Evolutionary conservation across 345 rosid species (phyloP).

Genomic region (Sapria himalayana): DNA sequence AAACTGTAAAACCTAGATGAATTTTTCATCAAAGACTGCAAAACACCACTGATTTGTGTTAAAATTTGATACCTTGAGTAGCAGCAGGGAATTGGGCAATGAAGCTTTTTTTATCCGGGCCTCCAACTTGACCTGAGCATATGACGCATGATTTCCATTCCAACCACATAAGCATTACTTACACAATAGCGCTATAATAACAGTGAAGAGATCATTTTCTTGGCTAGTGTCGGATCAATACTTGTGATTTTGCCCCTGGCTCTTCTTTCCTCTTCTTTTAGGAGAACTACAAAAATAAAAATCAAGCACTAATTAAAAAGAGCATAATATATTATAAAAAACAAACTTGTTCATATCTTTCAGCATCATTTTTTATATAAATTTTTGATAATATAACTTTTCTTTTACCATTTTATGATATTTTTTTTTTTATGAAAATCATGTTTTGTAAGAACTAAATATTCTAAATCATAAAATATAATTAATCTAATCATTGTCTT

Average conservation of each 20-base stretch:
- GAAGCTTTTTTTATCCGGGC: slow-evolving; percentile 78
- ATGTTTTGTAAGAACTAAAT: too few relatives aligned
- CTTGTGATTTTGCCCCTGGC: slow-evolving; percentile 24
- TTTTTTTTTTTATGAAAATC: too few relatives aligned
- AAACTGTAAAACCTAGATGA: too few relatives aligned
- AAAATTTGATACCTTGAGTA: slow-evolving; percentile 29
- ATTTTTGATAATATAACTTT: too few relatives aligned
- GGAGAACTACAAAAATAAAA: slow-evolving; percentile 26
- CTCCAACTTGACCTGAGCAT: slow-evolving; percentile 42
- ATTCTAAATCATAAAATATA: too few relatives aligned
- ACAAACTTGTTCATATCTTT: too few relatives aligned
- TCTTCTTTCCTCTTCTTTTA: slow-evolving; percentile 68
- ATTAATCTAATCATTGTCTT: too few relatives aligned
- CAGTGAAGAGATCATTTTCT: neutral
- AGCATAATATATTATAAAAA: too few relatives aligned
- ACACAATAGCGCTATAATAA: slow-evolving; percentile 1
- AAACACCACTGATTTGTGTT: neutral
- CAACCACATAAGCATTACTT: too few relatives aligned
- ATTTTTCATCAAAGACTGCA: too few relatives aligned
- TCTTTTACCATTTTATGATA: too few relatives aligned
- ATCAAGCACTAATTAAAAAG: neutral
- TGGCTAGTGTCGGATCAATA: slow-evolving; percentile 19
- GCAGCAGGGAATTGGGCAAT: slow-evolving; percentile 48
- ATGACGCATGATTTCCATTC: slow-evolving; percentile 2
- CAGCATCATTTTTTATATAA: too few relatives aligned